These are phyloP conservation scores for Aureobasidium namibiae DNA, from an alignment of 2,329 filamentous ascomycete species.

Conservation along the genomic window DNA sequence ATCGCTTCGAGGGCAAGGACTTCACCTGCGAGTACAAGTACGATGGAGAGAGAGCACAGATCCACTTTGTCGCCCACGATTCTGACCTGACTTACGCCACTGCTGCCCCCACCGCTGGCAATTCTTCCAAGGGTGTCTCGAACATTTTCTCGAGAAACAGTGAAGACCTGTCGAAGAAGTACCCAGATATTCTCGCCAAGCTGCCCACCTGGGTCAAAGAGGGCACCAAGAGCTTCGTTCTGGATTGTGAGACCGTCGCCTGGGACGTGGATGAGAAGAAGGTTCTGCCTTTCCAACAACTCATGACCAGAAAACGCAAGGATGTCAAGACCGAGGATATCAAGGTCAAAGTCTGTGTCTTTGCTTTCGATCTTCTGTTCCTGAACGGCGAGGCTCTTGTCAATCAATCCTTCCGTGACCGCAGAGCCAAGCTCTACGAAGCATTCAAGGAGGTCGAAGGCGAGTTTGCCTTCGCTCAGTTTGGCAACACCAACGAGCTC, in stretches of 20 bases:
- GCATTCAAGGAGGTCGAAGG: conserved; percentile 75
- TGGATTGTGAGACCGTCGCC: conserved; percentile 97
- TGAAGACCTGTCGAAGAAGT: conserved; percentile 94
- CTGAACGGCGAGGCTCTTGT: conserved; percentile 85
- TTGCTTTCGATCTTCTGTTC: conserved; percentile 91
- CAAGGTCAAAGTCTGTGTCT: conserved; percentile 94
- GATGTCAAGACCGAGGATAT: conserved; percentile 93
- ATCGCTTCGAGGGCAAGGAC: conserved; percentile 88
- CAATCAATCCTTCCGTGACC: conserved; percentile 75
- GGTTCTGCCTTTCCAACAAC: conserved; percentile 90
- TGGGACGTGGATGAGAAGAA: conserved; percentile 96
- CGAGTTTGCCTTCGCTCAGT: conserved; percentile 84
- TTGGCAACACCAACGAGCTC: conserved; percentile 77
- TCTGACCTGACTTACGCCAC: conserved; percentile 60
- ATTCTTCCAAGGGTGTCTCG: conserved; percentile 64
- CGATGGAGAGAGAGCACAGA: conserved; percentile 95
- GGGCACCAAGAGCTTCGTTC: conserved; percentile 85
- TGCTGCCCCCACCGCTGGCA: conserved; percentile 50
- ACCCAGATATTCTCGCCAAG: conserved; percentile 87
- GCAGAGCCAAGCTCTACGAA: conserved; percentile 63
- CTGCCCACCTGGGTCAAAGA: conserved; percentile 82
- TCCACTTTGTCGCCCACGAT: conserved; percentile 88
- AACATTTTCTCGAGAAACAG: conserved; percentile 97
- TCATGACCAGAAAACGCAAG: conserved; percentile 97
- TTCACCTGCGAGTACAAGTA: conserved; percentile 99